Evolutionary conservation across 176 grass and related monocot genomes (phyloP), one percentile per base, ranked within the genome.

Genomic region (Aegilops umbellulata): DNA sequence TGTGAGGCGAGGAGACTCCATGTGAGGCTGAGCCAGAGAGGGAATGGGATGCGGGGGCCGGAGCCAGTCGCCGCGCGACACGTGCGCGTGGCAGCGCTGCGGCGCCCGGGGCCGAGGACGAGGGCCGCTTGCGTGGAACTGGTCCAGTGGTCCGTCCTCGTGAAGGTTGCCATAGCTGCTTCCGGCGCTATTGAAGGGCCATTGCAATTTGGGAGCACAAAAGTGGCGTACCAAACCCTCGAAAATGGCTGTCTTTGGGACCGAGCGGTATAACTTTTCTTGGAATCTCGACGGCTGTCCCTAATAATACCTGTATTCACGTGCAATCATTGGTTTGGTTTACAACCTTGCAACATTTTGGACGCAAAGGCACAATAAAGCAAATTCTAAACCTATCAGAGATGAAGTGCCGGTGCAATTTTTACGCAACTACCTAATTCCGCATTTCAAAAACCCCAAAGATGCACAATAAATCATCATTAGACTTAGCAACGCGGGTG

Each of bases 1-100:
- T 57, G 53, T 57, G 51, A 77, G 84, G 34, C 7, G 47, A 51
- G 47, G 0, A 5, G 6, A 1, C 47, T 16, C 47, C 90, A 84
- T 88, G 86, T 80, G 87, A 77, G 86, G 34, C 4, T 49, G 84
- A 20, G 7, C 2, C 47, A 38, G 32, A 82, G 53, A 35, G 84
- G 41, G 87, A 74, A 81, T 70, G 78, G 86, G 80, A 22, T 83
- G 93, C 84, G 78, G 74, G 78, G 63, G 78, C 20, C 63, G 11
- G 39, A 32, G 38, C 76, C 80, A 86, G 44, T 89, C 0, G 2
- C 2, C 7, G 9, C 1, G 22, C 26, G 82, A 81, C 83, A 70
- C 70, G 82, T 83, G 23, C 39, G n/a, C 51, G 53, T 23, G 14
- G 10, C 47, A 63, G 8, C 72, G 39, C 42, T 31, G 71, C 66